phyloP scores from a whole-genome alignment of 176 grass and related monocot genomes.

The Sorghum bicolor region Sorghum_bicolor_NCBIv3 NC_012874.2:282501-283000 shows the following conservation, averaged over 20 bases:
- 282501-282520: conserved; percentile 97
- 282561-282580: background rate
- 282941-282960: no score
- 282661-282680: conserved; percentile 58
- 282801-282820: conserved; percentile 97
- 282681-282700: conserved; percentile 83
- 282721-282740: conserved; percentile 97
- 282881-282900: no score
- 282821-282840: conserved; percentile 96
- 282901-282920: no score
- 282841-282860: conserved; percentile 65
- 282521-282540: conserved; percentile 28
- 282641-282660: conserved; percentile 94
- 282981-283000: no score
- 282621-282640: conserved; percentile 95
- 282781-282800: conserved; percentile 95
- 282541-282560: background rate
- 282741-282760: conserved; percentile 98
- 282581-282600: conserved; percentile 9
- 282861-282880: no score
- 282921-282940: no score
- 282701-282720: conserved; percentile 94
- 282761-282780: conserved; percentile 99
- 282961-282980: no score
- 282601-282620: conserved; percentile 57